Conservation (phyloP, 2,329 filamentous ascomycete genomes). For the Didymella lethalis region DNA sequence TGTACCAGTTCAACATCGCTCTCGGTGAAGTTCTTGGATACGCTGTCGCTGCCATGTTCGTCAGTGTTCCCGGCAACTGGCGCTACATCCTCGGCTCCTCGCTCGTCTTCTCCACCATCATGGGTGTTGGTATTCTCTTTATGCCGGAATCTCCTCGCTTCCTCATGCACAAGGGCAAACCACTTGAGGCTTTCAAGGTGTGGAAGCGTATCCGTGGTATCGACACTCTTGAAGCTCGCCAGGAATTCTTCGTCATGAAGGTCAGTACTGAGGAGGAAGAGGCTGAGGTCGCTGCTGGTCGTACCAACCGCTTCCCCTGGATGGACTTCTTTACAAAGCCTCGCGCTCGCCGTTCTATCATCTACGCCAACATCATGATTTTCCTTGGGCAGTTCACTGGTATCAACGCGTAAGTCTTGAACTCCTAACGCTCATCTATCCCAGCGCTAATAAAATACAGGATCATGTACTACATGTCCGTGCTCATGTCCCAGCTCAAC, state of each 20-base stretch:
- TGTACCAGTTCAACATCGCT: constrained; percentile 80
- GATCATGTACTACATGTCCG: constrained; percentile 76
- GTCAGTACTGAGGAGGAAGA: constrained; percentile 65
- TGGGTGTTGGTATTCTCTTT: constrained; percentile 71
- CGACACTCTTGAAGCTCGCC: constrained; percentile 63
- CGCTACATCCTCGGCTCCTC: constrained; percentile 77
- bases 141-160: constrained; percentile 74
- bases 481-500: constrained; percentile 72
- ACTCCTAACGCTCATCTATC: too few relatives aligned
- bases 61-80: constrained; percentile 74
- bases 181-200: constrained; percentile 69
- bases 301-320: constrained; percentile 69
- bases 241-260: constrained; percentile 78
- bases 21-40: constrained; percentile 78
- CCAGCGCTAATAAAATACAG: too few relatives aligned
- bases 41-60: constrained; percentile 75
- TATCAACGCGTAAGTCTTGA: constrained; percentile 61
- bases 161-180: constrained; percentile 71
- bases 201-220: constrained; percentile 77
- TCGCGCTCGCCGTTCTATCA: constrained; percentile 64
- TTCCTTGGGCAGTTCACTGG: constrained; percentile 77
- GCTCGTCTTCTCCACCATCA: constrained; percentile 71
- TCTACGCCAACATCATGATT: constrained; percentile 75
- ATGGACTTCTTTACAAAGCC: constrained; percentile 77
- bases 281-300: constrained; percentile 59